Percentiles rank a stretch among this genome's conserved stretches.
Evolutionary conservation across 306 rosid genomes (phyloP).

Genomic region (Vigna radiata): DNA sequence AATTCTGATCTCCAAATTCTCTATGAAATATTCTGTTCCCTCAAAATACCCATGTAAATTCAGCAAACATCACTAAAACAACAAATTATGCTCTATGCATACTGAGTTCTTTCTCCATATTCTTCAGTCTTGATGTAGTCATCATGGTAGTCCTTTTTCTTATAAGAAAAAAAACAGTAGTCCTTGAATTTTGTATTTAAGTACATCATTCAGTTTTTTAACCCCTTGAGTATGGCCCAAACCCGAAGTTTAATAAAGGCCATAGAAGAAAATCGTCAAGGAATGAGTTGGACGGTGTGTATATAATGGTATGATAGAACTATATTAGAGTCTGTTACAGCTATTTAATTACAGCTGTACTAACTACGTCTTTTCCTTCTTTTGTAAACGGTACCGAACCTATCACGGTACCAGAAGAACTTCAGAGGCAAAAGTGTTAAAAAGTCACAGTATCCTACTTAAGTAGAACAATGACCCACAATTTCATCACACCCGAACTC

Average conservation of each 20-base stretch:
- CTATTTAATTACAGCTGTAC: too few species aligned
- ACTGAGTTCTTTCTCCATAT: conserved; percentile 6
- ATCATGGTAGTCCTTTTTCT: not conserved
- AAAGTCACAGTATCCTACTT: not conserved
- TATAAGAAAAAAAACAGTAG: too few species aligned
- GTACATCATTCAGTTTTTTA: too few species aligned
- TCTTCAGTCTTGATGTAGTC: not conserved
- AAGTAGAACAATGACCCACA: conserved; percentile 3
- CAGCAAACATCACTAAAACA: not conserved
- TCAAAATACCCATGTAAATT: not conserved
- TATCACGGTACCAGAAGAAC: not conserved
- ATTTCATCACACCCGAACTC: not conserved
- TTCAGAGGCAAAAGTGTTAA: not conserved
- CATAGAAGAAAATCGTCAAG: not conserved
- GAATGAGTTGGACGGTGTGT: conserved; percentile 10
- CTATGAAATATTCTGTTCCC: not conserved
- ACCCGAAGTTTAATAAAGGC: not conserved
- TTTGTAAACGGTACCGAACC: too few species aligned
- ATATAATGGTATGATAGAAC: not conserved
- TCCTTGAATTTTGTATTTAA: too few species aligned
- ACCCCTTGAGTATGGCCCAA: not conserved
- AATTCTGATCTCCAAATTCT: not conserved
- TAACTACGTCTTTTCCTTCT: too few species aligned
- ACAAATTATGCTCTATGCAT: conserved; percentile 1
- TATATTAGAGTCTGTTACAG: too few species aligned